Percentiles rank a stretch among this genome's conserved stretches.
Conservation (phyloP, 2,329 filamentous ascomycete genomes). For the Parafenestella ontariensis region DNA sequence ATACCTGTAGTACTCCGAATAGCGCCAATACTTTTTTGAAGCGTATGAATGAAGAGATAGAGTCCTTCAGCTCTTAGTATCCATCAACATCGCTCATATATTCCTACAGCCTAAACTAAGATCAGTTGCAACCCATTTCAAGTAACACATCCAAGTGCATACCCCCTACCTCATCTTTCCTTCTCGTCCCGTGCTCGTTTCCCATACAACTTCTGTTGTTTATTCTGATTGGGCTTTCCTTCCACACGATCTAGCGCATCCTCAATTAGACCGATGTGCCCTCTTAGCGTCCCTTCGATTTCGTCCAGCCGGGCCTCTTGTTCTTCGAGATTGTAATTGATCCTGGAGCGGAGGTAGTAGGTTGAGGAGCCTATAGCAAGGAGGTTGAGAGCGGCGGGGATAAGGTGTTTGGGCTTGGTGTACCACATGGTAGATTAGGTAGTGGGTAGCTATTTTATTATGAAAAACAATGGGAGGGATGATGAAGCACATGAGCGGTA, state of each 20-base stretch:
- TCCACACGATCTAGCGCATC: constrained; percentile 55
- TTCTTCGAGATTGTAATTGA: constrained; percentile 55
- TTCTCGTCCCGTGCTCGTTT: constrained; percentile 13
- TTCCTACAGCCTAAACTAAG: too few relatives aligned
- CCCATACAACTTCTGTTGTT: constrained; percentile 46
- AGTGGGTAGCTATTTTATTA: neutral
- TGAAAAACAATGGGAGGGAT: neutral
- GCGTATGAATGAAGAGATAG: neutral
- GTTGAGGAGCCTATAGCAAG: constrained; percentile 28
- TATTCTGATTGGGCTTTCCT: constrained; percentile 44
- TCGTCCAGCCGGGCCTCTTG: constrained; percentile 58
- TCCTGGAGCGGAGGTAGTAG: constrained; percentile 40
- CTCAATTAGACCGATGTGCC: constrained; percentile 57
- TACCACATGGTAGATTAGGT: constrained; percentile 11
- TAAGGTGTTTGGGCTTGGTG: constrained; percentile 8
- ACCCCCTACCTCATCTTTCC: neutral
- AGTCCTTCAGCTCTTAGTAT: neutral
- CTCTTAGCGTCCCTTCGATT: constrained; percentile 55
- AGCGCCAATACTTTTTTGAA: neutral
- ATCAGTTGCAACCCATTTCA: too few relatives aligned
- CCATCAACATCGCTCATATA: too few relatives aligned
- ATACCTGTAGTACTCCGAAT: neutral
- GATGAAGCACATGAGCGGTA: too few relatives aligned
- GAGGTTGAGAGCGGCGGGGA: constrained; percentile 26
- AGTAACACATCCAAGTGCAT: too few relatives aligned